These are phyloP conservation scores for Trichoderma sp. DNA, from an alignment of 2,329 filamentous ascomycete genomes.

Conservation along the genomic window DNA sequence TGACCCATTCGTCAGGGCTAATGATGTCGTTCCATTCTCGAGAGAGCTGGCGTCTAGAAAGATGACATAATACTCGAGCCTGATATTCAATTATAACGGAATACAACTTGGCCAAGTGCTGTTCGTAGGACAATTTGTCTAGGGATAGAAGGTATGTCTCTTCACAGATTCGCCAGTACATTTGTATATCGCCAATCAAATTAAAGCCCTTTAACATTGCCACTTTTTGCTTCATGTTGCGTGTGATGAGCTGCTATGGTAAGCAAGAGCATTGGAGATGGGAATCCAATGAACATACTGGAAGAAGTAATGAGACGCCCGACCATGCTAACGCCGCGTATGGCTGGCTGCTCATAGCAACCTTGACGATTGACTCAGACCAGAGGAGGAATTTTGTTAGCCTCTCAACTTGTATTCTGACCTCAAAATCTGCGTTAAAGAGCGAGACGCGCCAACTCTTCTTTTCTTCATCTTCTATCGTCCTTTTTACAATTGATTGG, in stretches of 20 bases:
- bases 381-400: constrained; percentile 29
- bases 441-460: constrained; percentile 29
- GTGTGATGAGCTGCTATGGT: constrained; percentile 21
- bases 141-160: background rate
- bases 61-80: constrained; percentile 13
- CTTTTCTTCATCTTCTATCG: constrained; percentile 21
- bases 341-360: constrained; percentile 28
- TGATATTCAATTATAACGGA: constrained; percentile 17
- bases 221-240: constrained; percentile 21
- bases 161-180: constrained; percentile 28
- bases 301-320: constrained; percentile 28
- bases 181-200: constrained; percentile 23
- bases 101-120: background rate
- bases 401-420: constrained; percentile 28
- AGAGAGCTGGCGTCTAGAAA: constrained; percentile 25
- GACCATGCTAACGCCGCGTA: constrained; percentile 32
- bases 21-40: constrained; percentile 18
- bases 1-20: background rate
- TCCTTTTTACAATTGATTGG: constrained; percentile 2
- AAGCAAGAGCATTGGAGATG: background rate
- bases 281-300: constrained; percentile 21
- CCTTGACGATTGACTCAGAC: constrained; percentile 28
- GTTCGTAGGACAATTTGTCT: background rate
- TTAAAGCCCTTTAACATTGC: constrained; percentile 30
- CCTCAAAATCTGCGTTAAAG: constrained; percentile 24